Evolutionary conservation across 2,329 filamentous ascomycete genomes (phyloP).

Genomic region (Colletotrichum melonis): DNA sequence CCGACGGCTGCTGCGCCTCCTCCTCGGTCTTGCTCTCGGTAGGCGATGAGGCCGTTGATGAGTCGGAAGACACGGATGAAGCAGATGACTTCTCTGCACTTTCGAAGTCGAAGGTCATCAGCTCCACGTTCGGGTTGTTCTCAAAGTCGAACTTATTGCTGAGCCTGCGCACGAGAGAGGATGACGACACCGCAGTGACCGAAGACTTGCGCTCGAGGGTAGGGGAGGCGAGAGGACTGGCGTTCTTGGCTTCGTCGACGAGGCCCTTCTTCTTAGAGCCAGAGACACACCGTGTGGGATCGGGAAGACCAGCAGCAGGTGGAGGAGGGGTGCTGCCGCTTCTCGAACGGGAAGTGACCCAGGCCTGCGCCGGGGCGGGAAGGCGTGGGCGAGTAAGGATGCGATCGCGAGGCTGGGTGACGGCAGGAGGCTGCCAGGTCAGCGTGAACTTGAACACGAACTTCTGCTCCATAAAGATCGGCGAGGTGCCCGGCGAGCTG

Average conservation of each 20-base stretch:
- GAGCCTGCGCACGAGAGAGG: conserved; percentile 27
- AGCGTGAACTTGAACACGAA: conserved; percentile 82
- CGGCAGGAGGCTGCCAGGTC: conserved; percentile 68
- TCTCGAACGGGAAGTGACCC: conserved; percentile 59
- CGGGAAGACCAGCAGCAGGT: conserved; percentile 50
- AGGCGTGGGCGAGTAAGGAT: conserved; percentile 76
- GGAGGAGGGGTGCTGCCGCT: conserved; percentile 52
- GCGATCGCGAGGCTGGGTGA: conserved; percentile 67
- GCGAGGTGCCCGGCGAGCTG: conserved; percentile 66
- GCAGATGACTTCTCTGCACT: conserved; percentile 26
- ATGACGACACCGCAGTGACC: conserved; percentile 34
- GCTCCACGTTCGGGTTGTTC: conserved; percentile 21
- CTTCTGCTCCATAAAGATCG: conserved; percentile 64
- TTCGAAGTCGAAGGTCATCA: conserved; percentile 31
- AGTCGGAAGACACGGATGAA: conserved; percentile 24
- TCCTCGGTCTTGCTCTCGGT: conserved; percentile 35
- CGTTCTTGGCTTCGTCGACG: conserved; percentile 63
- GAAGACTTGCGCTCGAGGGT: conserved; percentile 39
- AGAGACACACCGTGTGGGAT: conserved; percentile 59
- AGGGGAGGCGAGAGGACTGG: conserved; percentile 50
- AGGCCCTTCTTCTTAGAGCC: conserved; percentile 58
- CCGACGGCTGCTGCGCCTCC: conserved; percentile 40
- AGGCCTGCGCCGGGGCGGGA: conserved; percentile 75
- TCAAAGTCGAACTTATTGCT: conserved; percentile 35
- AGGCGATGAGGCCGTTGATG: conserved; percentile 24